Base-by-base conservation (phyloP, 2,329 filamentous ascomycete genomes). In the Aspergillus versicolor region DNA sequence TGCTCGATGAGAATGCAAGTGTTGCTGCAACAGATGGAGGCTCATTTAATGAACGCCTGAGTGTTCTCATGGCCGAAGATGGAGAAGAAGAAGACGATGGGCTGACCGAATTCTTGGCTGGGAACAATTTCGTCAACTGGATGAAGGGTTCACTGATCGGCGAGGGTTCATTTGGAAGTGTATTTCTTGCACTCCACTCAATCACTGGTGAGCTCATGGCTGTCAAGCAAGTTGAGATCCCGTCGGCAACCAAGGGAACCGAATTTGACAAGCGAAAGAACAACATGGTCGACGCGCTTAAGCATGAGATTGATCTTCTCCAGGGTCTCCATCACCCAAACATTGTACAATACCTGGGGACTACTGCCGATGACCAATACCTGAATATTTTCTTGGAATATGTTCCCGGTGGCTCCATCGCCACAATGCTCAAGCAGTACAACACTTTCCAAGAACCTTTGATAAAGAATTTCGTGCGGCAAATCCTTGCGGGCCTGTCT, bases 321-420 rank as follows among this genome's bases (percentile, higher is more conserved):
- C 90, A 94, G 62, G 94, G 97, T 65, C 86, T 99, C 49, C 92
- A 95, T 69, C 94, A 99, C 70, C 86, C 91, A 55, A 97, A 99
- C 73, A 97, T 99, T 71, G 94, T 99, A 73, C 94, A 97, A 73
- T 99, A 99, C 71, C 86, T 99, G 7, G 94, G 94, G 59, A 97
- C 92, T 65, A 93, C 92, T 69, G 93, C 91, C 8, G 94, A 96
- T 61, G 86, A 91, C 17, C 88, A 92, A 54, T 88, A 93, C 73
- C 86, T 99, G 68, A 99, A 99, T 79, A 99, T 99, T 89, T 99
- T 99, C 86, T 87, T 99, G 70, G 94, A 99, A 76, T 99, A 99
- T 73, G 94, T 99, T 32, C 91, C 94, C 15, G 94, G 94, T 75
- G 94, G 94, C 45, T 97, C 93, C 12, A 95, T 99, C 24, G 94